Base-by-base conservation (phyloP, 1,284 basidiomycete genomes). In the Caloboletus firmus region DNA sequence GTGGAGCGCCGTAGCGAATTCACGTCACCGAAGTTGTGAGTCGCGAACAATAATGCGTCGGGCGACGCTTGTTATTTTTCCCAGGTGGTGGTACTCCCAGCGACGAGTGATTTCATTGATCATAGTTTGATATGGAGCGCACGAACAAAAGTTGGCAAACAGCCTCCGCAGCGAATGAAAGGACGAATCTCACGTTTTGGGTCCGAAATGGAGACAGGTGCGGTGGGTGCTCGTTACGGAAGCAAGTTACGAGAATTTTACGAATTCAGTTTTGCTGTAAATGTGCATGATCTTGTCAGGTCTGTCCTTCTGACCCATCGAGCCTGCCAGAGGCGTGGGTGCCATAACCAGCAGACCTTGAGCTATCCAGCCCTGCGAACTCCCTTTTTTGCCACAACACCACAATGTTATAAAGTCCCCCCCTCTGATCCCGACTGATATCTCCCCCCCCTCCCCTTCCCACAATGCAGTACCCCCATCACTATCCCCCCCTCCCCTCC, bases 331-430 rank as follows among this genome's bases (percentile, higher is more conserved):
- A 67, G 51, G 65, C 67, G 63, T 69, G 63, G 63, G 61, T 65
- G 45, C 63, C 55, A 69, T 64, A 66, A 54, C 52, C 52, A 64
- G 65, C 40, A 60, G 56, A 65, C 51, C 59, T 44, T 49, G 60
- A 59, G 51, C 49, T 65, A 58, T 20, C 61, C 59, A 49, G 49
- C n/a, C 35, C 51, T 63, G 59, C 52, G 51, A 62, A 64, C 52
- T 35, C 52, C 65, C 61, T 47, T 62, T 66, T 63, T 58, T 12
- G 47, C 49, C 34, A 57, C 39, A n/a, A 36, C 52, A 32, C 39
- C 51, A 68, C 65, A 63, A 67, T 51, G 68, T 71, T 70, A 71
- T 71, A 71, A 71, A 71, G 52, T 49, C 51, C 54, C 54, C 44
- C 52, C 7, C 55, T 51, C 49, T 46, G 31, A 20, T 43, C 48